Conservation (phyloP, 2,329 filamentous ascomycete species). For the Cladosporium sp. region DNA sequence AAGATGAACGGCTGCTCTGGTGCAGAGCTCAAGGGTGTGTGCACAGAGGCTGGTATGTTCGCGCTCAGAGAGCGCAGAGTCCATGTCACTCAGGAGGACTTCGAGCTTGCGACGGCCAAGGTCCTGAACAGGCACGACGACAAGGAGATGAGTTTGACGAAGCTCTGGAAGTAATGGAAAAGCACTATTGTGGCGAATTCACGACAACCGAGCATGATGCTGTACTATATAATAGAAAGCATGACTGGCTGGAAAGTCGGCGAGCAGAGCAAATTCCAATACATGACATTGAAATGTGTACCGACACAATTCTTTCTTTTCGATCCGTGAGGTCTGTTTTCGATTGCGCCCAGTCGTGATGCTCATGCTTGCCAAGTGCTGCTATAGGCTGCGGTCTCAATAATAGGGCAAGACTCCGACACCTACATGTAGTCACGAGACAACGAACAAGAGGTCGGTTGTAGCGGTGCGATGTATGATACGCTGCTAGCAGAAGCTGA, state of each 20-base stretch:
- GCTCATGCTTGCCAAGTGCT: background rate
- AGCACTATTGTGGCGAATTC: background rate
- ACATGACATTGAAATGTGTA: background rate
- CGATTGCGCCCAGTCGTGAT: background rate
- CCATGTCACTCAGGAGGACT: slow-evolving; percentile 98
- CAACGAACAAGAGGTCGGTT: background rate
- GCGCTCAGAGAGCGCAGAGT: slow-evolving; percentile 91
- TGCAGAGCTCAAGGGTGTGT: slow-evolving; percentile 96
- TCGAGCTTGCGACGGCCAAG: slow-evolving; percentile 97
- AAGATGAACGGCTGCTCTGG: slow-evolving; percentile 99
- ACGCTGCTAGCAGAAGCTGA: background rate
- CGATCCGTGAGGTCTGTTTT: too few species aligned
- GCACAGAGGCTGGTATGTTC: slow-evolving; percentile 98
- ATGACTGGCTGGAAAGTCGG: background rate
- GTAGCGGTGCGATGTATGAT: background rate
- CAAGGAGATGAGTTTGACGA: slow-evolving; percentile 87
- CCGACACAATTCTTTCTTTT: background rate
- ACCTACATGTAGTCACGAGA: background rate
- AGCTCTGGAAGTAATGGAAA: slow-evolving; percentile 69
- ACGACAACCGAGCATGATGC: background rate
- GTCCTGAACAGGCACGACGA: slow-evolving; percentile 99
- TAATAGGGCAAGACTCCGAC: too few species aligned
- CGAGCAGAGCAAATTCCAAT: slow-evolving; percentile 3
- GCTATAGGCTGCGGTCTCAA: background rate
- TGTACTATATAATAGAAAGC: slow-evolving; percentile 7